These are phyloP conservation scores for Dianthus caryophyllus DNA, from an alignment of 148 eudicot species.

Conservation along the genomic window DNA sequence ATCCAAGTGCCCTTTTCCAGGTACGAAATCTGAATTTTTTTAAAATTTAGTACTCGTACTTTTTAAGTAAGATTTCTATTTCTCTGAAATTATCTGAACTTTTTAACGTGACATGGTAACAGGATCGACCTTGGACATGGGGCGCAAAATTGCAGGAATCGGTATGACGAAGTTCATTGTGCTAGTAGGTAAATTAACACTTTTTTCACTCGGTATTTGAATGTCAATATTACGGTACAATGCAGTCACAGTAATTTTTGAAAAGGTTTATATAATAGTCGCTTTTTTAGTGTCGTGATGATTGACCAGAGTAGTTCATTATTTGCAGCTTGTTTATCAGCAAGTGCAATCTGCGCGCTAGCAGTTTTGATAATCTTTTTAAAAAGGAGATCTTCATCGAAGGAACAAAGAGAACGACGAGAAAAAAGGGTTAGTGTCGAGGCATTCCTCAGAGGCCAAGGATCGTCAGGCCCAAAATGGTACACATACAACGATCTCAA, in stretches of 20 bases:
- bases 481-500: conserved; percentile 59
- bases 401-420: not conserved
- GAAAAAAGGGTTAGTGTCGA: conserved; percentile 16
- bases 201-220: not conserved
- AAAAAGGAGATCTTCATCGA: conserved; percentile 2
- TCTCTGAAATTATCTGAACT: no score
- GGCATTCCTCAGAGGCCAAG: conserved; percentile 21
- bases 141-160: not conserved
- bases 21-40: no score
- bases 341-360: not conserved
- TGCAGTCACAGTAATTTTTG: not conserved
- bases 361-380: not conserved
- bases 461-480: conserved; percentile 36
- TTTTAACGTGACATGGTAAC: conserved; percentile 7
- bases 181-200: conserved; percentile 22
- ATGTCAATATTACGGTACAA: no score
- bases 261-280: no score
- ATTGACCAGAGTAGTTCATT: no score
- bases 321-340: conserved; percentile 24
- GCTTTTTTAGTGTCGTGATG: not conserved
- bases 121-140: no score
- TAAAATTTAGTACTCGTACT: no score
- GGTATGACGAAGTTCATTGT: conserved; percentile 6
- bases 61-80: no score
- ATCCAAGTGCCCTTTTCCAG: conserved; percentile 3